Base-by-base conservation (phyloP, 2,329 filamentous ascomycete genomes). In the Diplodia scrobiculata region DNA sequence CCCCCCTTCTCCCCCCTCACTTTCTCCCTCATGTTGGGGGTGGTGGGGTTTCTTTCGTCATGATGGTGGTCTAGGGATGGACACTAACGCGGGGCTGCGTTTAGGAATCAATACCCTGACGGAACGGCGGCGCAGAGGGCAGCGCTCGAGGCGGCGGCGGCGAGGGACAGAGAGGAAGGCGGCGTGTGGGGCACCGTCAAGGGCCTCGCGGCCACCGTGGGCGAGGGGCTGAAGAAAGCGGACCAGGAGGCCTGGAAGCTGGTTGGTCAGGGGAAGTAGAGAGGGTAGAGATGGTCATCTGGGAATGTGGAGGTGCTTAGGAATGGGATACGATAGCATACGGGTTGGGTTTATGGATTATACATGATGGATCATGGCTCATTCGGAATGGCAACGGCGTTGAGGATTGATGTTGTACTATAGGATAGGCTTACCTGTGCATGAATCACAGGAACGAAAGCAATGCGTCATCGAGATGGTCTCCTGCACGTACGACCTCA, bases 61-160 rank as follows among this genome's bases (percentile, higher is more conserved):
- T 9, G 17, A 45, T 6, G 3, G 7, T 25, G 25, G 41, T 45
- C 10, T 45, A 6, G 1, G 10, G 17, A 7, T 25, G 25, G 25
- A 19, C 19, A n/a, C 41, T 45, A 19, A 45, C 17, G n/a, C 6
- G 17, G 41, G 25, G 10, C 7, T 45, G 10, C 41, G 19, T 45
- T 19, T 45, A 19, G 29, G 17, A 79, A 81, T 67, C 73, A 72
- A 25, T 75, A 74, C 65, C 79, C 79, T 36, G 80, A 81, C 50
- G 68, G 79, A 73, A 76, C 65, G 19, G 66, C 65, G 21, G 63
- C 60, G 54, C 45, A 65, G 62, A 34, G 53, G 14, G 73, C 72
- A 68, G 75, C 68, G 70, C 70, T 76, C 69, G 74, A 72, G 67
- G 68, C 69, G 48, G 70, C 53, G 63, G 59, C 64, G 69, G 68